Evolutionary conservation across 192 early-diverging fungal genomes (phyloP).

Genomic region (Chytriomyces sp.): DNA sequence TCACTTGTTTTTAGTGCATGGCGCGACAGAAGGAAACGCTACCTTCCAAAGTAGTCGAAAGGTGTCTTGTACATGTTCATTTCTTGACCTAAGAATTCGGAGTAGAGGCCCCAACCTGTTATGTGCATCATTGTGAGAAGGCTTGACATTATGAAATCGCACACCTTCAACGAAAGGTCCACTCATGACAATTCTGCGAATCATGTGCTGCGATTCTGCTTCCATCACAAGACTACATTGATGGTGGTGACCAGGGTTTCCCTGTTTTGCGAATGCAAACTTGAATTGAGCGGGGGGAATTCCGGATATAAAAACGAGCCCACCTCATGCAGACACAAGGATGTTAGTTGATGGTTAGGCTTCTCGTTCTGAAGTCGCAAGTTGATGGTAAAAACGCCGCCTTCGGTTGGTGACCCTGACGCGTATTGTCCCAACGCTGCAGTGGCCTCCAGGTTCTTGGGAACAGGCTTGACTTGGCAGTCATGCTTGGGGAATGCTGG

Average conservation of each 20-base stretch:
- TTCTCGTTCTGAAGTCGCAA: constrained; percentile 6
- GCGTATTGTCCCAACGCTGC: constrained; percentile 16
- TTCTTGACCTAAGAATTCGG: constrained; percentile 35
- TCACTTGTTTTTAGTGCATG: no score
- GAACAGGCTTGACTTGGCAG: constrained; percentile 28
- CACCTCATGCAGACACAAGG: constrained; percentile 35
- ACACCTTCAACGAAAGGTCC: constrained; percentile 29
- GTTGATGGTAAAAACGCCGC: constrained; percentile 25
- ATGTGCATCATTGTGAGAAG: no score
- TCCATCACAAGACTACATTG: constrained; percentile 26
- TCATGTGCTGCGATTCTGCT: constrained; percentile 9
- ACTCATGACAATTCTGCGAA: constrained; percentile 18
- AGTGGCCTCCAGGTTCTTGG: constrained; percentile 6
- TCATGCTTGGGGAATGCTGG: constrained; percentile 11
- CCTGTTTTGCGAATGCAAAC: constrained; percentile 3
- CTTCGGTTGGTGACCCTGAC: constrained; percentile 16
- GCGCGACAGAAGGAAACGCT: no score
- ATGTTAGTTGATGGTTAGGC: constrained; percentile 1
- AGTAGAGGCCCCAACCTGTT: constrained; percentile 47
- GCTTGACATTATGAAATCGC: no score
- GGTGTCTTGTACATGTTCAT: not conserved
- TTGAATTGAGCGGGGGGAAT: not conserved
- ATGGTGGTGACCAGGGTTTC: constrained; percentile 45
- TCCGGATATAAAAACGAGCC: not conserved
- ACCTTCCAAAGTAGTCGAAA: constrained; percentile 33